Conservation (phyloP, 495 filamentous ascomycete genomes). For the Schizothecium vesticola region DNA sequence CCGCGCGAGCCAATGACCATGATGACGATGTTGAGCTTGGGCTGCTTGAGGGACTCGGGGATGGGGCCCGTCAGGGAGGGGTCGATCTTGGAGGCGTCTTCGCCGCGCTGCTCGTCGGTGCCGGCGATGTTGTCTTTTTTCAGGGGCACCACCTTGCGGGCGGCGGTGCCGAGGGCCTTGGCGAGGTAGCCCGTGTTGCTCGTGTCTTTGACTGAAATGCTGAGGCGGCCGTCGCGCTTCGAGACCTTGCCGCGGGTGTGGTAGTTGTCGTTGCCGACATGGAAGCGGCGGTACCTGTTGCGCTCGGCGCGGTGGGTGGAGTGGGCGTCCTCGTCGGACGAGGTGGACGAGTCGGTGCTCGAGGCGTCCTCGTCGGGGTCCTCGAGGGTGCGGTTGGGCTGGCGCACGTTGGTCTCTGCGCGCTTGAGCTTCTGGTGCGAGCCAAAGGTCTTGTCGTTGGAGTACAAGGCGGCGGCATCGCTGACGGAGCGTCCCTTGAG, state of each 20-base stretch:
- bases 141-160: slow-evolving; percentile 33
- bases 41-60: slow-evolving; percentile 23
- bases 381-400: background rate
- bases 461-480: background rate
- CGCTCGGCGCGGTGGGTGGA: slow-evolving; percentile 16
- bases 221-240: slow-evolving; percentile 63
- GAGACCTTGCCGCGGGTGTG: slow-evolving; percentile 59
- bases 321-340: slow-evolving; percentile 22
- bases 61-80: slow-evolving; percentile 13
- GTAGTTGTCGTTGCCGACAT: slow-evolving; percentile 59
- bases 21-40: slow-evolving; percentile 69
- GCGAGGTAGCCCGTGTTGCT: slow-evolving; percentile 61
- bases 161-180: slow-evolving; percentile 59
- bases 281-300: slow-evolving; percentile 37
- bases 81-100: slow-evolving; percentile 12
- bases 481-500: background rate
- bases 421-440: slow-evolving; percentile 11
- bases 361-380: slow-evolving; percentile 13
- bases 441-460: background rate
- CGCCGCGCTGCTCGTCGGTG: slow-evolving; percentile 13
- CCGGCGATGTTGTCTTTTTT: slow-evolving; percentile 10
- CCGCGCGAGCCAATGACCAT: slow-evolving; percentile 74
- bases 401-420: slow-evolving; percentile 25
- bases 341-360: slow-evolving; percentile 25
- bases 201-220: slow-evolving; percentile 64